Conservation (phyloP, 805 yeast species). For the Saccharomycopsis sp. region DNA sequence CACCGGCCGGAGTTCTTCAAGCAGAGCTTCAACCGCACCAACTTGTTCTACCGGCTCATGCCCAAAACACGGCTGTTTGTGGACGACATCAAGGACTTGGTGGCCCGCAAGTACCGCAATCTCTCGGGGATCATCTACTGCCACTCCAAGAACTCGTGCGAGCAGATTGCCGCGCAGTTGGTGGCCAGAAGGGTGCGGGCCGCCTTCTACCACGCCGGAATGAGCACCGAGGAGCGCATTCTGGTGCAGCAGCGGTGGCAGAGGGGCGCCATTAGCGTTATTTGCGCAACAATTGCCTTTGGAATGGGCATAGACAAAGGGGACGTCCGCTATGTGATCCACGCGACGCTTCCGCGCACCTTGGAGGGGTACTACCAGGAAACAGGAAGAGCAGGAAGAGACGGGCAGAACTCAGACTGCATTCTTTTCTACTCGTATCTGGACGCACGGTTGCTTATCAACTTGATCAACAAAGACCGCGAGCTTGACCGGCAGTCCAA, state of each 20-base stretch:
- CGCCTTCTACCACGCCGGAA: conserved; percentile 90
- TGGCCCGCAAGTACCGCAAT: conserved; percentile 43
- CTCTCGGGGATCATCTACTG: conserved; percentile 90
- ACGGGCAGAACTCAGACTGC: conserved; percentile 78
- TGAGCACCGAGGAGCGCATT: conserved; percentile 69
- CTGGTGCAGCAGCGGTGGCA: conserved; percentile 83
- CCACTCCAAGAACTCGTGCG: conserved; percentile 85
- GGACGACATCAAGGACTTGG: conserved; percentile 53
- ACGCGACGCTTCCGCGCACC: conserved; percentile 79
- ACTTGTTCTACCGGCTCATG: conserved; percentile 70
- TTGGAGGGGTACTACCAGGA: conserved; percentile 97
- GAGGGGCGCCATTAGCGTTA: conserved; percentile 56
- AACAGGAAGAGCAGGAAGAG: conserved; percentile 98
- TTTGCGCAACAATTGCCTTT: conserved; percentile 96
- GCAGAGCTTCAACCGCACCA: conserved; percentile 89
- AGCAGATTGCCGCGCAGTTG: conserved; percentile 62
- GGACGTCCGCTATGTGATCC: conserved; percentile 88
- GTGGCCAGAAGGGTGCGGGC: conserved; percentile 55
- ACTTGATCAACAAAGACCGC: conserved; percentile 70
- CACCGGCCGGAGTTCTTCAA: conserved; percentile 57
- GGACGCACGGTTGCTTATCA: conserved; percentile 72
- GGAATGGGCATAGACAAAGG: conserved; percentile 99
- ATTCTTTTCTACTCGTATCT: conserved; percentile 72
- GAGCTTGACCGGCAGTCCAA: conserved; percentile 57
- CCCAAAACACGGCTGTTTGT: conserved; percentile 51